Evolutionary conservation across 352 stramenopile genomes (phyloP).

Genomic region (Phytophthora rubi): DNA sequence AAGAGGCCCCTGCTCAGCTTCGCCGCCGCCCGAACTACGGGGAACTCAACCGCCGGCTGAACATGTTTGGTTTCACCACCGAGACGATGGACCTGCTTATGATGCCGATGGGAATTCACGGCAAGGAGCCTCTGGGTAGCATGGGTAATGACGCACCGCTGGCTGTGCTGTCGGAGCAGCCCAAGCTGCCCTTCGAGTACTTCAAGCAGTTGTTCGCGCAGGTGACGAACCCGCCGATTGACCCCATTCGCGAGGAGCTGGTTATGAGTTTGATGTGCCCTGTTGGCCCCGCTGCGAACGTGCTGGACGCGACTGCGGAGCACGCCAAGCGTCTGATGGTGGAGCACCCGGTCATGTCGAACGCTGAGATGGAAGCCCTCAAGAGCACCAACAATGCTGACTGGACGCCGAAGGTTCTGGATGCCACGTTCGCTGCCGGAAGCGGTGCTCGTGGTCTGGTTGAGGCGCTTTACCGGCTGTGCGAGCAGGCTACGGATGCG

Average conservation of each 20-base stretch:
- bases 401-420: constrained; percentile 64
- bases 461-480: constrained; percentile 93
- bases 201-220: constrained; percentile 97
- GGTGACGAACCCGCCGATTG: constrained; percentile 98
- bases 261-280: constrained; percentile 97
- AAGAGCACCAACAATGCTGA: constrained; percentile 78
- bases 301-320: constrained; percentile 86
- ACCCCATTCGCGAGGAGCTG: constrained; percentile 97
- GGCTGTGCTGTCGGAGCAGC: constrained; percentile 92
- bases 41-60: constrained; percentile 90
- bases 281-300: constrained; percentile 95
- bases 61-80: constrained; percentile 96
- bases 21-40: constrained; percentile 53
- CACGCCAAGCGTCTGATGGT: constrained; percentile 91
- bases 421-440: constrained; percentile 71
- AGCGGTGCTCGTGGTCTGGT: constrained; percentile 69
- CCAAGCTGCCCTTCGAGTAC: constrained; percentile 96
- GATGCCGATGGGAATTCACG: constrained; percentile 94
- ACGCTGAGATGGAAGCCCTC: constrained; percentile 92
- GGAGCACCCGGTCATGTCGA: constrained; percentile 94
- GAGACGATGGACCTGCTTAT: constrained; percentile 97
- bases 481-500: constrained; percentile 92
- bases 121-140: constrained; percentile 94
- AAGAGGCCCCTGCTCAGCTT: constrained; percentile 21
- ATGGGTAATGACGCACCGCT: constrained; percentile 97